A percentile compares a stretch with the other conserved stretches of the same genome.
Evolutionary conservation across 2,329 filamentous ascomycete genomes (phyloP).

Genomic region (Aureobasidium sp.): DNA sequence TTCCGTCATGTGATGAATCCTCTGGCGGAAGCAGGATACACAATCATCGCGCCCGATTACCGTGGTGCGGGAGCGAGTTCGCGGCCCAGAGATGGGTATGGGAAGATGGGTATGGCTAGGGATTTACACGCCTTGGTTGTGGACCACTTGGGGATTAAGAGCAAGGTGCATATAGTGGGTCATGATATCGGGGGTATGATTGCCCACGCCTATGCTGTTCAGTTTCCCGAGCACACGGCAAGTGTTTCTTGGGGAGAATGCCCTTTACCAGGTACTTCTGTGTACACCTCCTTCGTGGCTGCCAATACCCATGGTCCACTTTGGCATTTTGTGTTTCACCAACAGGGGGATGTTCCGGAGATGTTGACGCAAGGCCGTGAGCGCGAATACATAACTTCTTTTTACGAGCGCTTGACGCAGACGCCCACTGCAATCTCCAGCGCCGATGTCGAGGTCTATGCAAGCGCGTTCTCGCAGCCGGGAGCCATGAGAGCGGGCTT

Average conservation of each 20-base stretch:
- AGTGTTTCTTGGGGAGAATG: slow-evolving; percentile 37
- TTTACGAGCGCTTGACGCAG: slow-evolving; percentile 31
- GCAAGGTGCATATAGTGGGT: slow-evolving; percentile 36
- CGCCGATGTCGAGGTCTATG: slow-evolving; percentile 32
- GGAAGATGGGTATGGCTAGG: slow-evolving; percentile 33
- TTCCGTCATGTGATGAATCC: slow-evolving; percentile 33
- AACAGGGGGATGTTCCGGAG: slow-evolving; percentile 31
- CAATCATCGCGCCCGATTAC: slow-evolving; percentile 33
- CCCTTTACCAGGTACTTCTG: slow-evolving; percentile 30
- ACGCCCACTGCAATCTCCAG: slow-evolving; percentile 30
- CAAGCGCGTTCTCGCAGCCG: slow-evolving; percentile 25
- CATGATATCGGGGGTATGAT: slow-evolving; percentile 44
- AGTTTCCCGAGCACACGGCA: slow-evolving; percentile 26
- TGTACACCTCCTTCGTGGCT: slow-evolving; percentile 24
- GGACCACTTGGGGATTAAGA: slow-evolving; percentile 26
- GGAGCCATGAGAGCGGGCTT: slow-evolving; percentile 29
- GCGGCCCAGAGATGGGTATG: slow-evolving; percentile 29
- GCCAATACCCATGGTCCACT: slow-evolving; percentile 19
- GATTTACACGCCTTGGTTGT: slow-evolving; percentile 29
- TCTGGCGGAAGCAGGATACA: slow-evolving; percentile 31
- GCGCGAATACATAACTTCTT: slow-evolving; percentile 35
- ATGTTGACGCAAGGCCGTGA: slow-evolving; percentile 33
- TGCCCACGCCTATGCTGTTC: slow-evolving; percentile 33
- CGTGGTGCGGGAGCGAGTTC: slow-evolving; percentile 31
- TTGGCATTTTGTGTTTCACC: slow-evolving; percentile 38